These are phyloP conservation scores for Linderniella brevidens DNA, from an alignment of 257 asterid species.

Conservation along the genomic window DNA sequence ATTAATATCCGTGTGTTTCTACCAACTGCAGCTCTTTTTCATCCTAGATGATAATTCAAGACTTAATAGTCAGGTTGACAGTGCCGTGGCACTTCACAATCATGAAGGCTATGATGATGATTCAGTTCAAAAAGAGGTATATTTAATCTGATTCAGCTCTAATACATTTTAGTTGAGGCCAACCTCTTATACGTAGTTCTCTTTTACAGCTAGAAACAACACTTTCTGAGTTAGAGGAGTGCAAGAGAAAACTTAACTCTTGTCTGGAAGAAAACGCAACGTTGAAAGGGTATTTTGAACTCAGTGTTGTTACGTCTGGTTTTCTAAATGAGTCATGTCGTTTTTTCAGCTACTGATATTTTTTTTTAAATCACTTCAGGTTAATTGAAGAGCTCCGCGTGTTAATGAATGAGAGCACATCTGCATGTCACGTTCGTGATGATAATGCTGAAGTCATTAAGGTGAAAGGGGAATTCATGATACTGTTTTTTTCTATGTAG, in stretches of 20 bases:
- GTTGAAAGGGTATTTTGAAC: slow-evolving; percentile 36
- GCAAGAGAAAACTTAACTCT: slow-evolving; percentile 37
- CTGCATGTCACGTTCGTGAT: slow-evolving; percentile 24
- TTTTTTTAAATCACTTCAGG: slow-evolving; percentile 20
- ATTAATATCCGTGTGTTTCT: neutral
- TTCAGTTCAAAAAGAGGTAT: slow-evolving; percentile 46
- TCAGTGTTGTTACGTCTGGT: slow-evolving; percentile 5
- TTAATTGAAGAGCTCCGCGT: slow-evolving; percentile 41
- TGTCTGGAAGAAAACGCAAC: slow-evolving; percentile 56
- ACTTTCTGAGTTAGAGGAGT: slow-evolving; percentile 45
- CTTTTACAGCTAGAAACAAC: slow-evolving; percentile 50
- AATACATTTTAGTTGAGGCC: slow-evolving; percentile 26
- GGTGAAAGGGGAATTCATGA: slow-evolving; percentile 20
- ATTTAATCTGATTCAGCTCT: slow-evolving; percentile 9
- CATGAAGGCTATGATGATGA: slow-evolving; percentile 20
- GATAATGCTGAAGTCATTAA: slow-evolving; percentile 42
- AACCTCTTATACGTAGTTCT: slow-evolving; percentile 10
- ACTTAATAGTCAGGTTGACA: slow-evolving; percentile 24
- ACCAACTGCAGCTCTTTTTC: slow-evolving; percentile 30
- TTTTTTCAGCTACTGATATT: neutral
- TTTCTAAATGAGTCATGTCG: slow-evolving; percentile 4
- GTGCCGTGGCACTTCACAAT: slow-evolving; percentile 16
- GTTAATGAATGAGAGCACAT: slow-evolving; percentile 16
- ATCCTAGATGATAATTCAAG: slow-evolving; percentile 48
- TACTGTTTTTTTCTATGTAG: no score